Evolutionary conservation across 169 alveolate species (phyloP).

Genomic region (Miamiensis avidus): DNA sequence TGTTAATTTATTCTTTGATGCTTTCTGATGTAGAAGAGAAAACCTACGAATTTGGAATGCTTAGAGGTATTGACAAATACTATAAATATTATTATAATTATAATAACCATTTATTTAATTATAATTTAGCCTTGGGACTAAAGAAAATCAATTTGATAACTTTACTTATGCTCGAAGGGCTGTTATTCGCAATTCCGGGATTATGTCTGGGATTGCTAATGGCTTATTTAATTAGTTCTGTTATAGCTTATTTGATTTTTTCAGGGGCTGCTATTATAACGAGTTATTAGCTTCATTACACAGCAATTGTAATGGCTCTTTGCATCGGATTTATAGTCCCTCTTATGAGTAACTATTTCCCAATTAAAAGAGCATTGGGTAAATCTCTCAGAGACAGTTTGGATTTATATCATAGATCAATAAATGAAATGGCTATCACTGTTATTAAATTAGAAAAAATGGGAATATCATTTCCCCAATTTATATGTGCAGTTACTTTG

Average conservation of each 20-base stretch:
- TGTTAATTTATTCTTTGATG: conserved; percentile 85
- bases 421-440: conserved; percentile 66
- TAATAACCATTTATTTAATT: background rate
- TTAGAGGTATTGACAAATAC: conserved; percentile 74
- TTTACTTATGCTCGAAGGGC: conserved; percentile 57
- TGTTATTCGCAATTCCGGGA: conserved; percentile 82
- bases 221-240: conserved; percentile 62
- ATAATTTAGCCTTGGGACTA: conserved; percentile 20
- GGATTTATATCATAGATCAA: conserved; percentile 74
- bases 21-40: conserved; percentile 86
- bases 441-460: conserved; percentile 75
- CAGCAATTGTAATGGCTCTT: conserved; percentile 53
- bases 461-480: conserved; percentile 77
- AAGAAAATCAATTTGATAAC: conserved; percentile 27
- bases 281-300: conserved; percentile 56
- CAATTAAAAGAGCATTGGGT: conserved; percentile 79
- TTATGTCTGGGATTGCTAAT: conserved; percentile 67
- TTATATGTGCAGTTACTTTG: conserved; percentile 60
- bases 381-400: conserved; percentile 79
- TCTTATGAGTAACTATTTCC: conserved; percentile 66
- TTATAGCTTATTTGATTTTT: conserved; percentile 64
- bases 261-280: conserved; percentile 40
- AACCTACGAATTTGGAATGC: conserved; percentile 89
- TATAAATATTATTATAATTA: conserved; percentile 21
- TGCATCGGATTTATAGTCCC: conserved; percentile 79